These are phyloP conservation scores for Fusarium tanahbumbuense DNA, from an alignment of 2,329 filamentous ascomycete genomes.

Conservation along the genomic window DNA sequence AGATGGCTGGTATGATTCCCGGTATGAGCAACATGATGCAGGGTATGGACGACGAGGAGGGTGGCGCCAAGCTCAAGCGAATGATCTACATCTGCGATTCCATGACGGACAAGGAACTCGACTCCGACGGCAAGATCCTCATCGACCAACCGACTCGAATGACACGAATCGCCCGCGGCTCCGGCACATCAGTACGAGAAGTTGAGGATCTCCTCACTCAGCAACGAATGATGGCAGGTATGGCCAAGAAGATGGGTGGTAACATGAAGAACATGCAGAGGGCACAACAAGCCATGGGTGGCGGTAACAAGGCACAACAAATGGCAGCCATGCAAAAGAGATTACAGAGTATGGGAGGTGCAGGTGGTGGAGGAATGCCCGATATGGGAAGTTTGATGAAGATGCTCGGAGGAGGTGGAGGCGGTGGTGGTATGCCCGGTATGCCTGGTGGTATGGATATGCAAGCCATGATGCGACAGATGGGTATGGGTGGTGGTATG, in stretches of 20 bases:
- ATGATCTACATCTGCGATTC: conserved; percentile 99
- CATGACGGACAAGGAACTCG: conserved; percentile 96
- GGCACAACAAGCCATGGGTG: conserved; percentile 89
- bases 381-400: conserved; percentile 91
- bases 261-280: conserved; percentile 98
- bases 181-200: conserved; percentile 89
- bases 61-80: conserved; percentile 89
- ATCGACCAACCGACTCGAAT: conserved; percentile 92
- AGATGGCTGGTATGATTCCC: conserved; percentile 99
- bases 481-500: conserved; percentile 70
- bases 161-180: conserved; percentile 89
- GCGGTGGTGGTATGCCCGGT: conserved; percentile 54
- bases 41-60: conserved; percentile 96
- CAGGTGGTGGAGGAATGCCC: conserved; percentile 75
- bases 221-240: conserved; percentile 97
- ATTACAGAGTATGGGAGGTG: conserved; percentile 90
- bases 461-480: conserved; percentile 82
- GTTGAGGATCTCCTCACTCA: conserved; percentile 98
- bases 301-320: conserved; percentile 91
- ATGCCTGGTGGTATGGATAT: conserved; percentile 81
- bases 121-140: conserved; percentile 94
- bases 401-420: conserved; percentile 78
- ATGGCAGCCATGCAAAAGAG: conserved; percentile 98
- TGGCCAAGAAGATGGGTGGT: conserved; percentile 99
- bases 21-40: conserved; percentile 94